Conservation (phyloP, 2,329 filamentous ascomycete species). For the Beauveria medogensis region DNA sequence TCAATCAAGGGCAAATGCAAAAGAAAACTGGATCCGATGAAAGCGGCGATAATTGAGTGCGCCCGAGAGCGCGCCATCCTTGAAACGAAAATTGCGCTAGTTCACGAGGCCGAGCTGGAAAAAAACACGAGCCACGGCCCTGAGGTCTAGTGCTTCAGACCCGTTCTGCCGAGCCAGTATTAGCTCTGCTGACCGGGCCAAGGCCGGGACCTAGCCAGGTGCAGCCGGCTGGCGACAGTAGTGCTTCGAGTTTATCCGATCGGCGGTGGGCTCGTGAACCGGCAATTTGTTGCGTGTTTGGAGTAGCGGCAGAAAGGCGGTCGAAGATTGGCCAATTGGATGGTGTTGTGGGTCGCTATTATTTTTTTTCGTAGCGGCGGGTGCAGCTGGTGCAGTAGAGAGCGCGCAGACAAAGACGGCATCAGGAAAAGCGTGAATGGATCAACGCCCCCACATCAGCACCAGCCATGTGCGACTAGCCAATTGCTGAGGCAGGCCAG, state of each 20-base stretch:
- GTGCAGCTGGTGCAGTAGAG: background rate
- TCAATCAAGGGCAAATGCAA: background rate
- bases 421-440: conserved; percentile 17
- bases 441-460: conserved; percentile 20
- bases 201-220: background rate
- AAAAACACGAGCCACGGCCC: background rate
- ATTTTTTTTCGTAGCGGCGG: background rate
- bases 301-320: background rate
- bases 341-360: background rate
- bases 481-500: conserved; percentile 19
- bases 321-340: conserved; percentile 8
- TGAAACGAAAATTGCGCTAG: conserved; percentile 7
- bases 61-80: background rate
- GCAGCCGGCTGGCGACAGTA: background rate
- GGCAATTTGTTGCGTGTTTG: background rate
- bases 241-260: conserved; percentile 10
- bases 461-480: conserved; percentile 17
- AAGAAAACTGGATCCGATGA: conserved; percentile 3
- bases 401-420: background rate
- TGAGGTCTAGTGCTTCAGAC: background rate
- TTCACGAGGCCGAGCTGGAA: background rate
- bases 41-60: background rate
- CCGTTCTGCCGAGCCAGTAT: background rate
- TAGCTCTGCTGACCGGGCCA: background rate
- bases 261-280: background rate